phyloP scores from a whole-genome alignment of 2,329 filamentous ascomycete species.

The Dendrostoma leiphaemia region DNA sequence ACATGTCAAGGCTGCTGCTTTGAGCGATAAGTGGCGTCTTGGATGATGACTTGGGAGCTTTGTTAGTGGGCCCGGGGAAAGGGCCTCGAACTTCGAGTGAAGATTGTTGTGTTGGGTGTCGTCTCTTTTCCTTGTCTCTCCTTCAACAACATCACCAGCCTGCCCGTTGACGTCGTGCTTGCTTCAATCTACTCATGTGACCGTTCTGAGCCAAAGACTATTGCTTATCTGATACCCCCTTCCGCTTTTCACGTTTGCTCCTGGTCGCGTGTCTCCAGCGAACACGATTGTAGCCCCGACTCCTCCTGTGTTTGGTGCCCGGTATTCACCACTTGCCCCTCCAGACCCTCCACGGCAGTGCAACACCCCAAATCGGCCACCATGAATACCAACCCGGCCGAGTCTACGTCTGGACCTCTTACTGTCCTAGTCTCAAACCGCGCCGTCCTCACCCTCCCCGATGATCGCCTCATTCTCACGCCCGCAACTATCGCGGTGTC shows the following conservation, averaged over 20 bases:
- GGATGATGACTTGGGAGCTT: background rate
- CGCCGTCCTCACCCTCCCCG: constrained; percentile 72
- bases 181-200: background rate
- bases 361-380: constrained; percentile 10
- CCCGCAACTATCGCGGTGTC: constrained; percentile 84
- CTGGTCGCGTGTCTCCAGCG: background rate
- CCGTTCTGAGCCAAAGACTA: background rate
- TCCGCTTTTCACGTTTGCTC: background rate
- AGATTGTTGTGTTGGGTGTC: background rate
- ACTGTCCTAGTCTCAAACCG: constrained; percentile 81
- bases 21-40: too few relatives aligned
- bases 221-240: background rate
- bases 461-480: constrained; percentile 61
- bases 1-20: too few relatives aligned
- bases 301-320: too few relatives aligned
- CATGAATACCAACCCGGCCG: constrained; percentile 30
- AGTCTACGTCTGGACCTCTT: constrained; percentile 39
- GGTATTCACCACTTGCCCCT: too few relatives aligned
- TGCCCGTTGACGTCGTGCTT: background rate
- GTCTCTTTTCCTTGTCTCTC: background rate
- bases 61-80: background rate
- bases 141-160: background rate
- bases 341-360: background rate
- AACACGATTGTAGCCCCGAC: too few relatives aligned
- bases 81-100: background rate